Evolutionary conservation across 495 filamentous ascomycete species (phyloP).

Genomic region (Hypoxylon trugodes): DNA sequence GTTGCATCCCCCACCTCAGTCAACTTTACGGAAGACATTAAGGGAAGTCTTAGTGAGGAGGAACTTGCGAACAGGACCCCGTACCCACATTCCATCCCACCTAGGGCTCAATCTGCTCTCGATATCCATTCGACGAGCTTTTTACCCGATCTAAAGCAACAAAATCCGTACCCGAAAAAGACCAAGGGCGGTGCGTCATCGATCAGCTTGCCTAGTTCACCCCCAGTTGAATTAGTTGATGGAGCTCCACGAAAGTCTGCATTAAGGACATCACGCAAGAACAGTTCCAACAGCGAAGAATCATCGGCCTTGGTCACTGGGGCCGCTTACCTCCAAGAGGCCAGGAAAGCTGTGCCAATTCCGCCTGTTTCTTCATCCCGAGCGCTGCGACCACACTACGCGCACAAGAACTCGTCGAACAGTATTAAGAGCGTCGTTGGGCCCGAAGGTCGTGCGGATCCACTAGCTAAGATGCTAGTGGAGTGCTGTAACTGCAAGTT

Average conservation of each 20-base stretch:
- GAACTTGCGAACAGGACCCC: slow-evolving; percentile 16
- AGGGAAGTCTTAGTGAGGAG: slow-evolving; percentile 21
- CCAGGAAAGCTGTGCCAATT: slow-evolving; percentile 42
- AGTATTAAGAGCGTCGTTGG: slow-evolving; percentile 18
- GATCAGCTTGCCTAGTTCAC: slow-evolving; percentile 37
- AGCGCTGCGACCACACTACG: slow-evolving; percentile 34
- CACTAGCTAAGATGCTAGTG: slow-evolving; percentile 78
- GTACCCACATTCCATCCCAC: slow-evolving; percentile 15
- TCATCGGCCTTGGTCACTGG: slow-evolving; percentile 25
- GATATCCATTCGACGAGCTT: slow-evolving; percentile 36
- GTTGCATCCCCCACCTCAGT: slow-evolving; percentile 23
- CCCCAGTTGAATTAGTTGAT: slow-evolving; percentile 32
- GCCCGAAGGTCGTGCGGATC: slow-evolving; percentile 49
- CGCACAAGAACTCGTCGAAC: slow-evolving; percentile 37
- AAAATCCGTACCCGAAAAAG: slow-evolving; percentile 40
- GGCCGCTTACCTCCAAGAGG: slow-evolving; percentile 50
- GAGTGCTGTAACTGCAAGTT: slow-evolving; percentile 84
- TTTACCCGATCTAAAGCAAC: slow-evolving; percentile 45
- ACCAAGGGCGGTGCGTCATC: slow-evolving; percentile 35
- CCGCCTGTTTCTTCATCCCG: slow-evolving; percentile 31
- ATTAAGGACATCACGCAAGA: slow-evolving; percentile 36
- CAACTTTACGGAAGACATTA: slow-evolving; percentile 30
- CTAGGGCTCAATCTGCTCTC: slow-evolving; percentile 39
- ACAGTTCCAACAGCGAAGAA: slow-evolving; percentile 28
- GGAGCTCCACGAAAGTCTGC: slow-evolving; percentile 37